These are phyloP conservation scores for Russula abietina DNA, from an alignment of 768 basidiomycete species.

Conservation along the genomic window DNA sequence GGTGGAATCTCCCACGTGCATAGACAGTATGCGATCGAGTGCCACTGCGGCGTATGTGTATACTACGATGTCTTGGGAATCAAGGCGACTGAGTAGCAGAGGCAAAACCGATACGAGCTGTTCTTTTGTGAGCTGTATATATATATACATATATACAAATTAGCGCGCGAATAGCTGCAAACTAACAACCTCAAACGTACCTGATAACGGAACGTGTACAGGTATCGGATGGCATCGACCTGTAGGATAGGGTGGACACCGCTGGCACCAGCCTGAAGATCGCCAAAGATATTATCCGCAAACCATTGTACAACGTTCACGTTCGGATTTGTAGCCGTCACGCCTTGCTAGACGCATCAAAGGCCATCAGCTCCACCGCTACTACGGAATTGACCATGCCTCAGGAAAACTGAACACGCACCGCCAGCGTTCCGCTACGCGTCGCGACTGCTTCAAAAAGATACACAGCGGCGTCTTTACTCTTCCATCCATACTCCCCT, in stretches of 20 bases:
- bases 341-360: slow-evolving; percentile 59
- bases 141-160: not conserved
- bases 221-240: slow-evolving; percentile 92
- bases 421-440: slow-evolving; percentile 79
- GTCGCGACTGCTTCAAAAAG: slow-evolving; percentile 91
- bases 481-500: slow-evolving; percentile 66
- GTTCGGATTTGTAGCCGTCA: slow-evolving; percentile 86
- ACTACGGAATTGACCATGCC: not conserved
- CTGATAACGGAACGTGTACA: slow-evolving; percentile 95
- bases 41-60: slow-evolving; percentile 97
- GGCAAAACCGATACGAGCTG: slow-evolving; percentile 91
- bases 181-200: slow-evolving; percentile 35
- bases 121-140: slow-evolving; percentile 85
- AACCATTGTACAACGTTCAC: slow-evolving; percentile 96
- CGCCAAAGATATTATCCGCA: slow-evolving; percentile 82
- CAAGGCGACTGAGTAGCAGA: slow-evolving; percentile 73
- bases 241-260: slow-evolving; percentile 84
- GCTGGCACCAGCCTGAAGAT: slow-evolving; percentile 65
- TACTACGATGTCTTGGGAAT: slow-evolving; percentile 81
- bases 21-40: slow-evolving; percentile 92
- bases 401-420: slow-evolving; percentile 31
- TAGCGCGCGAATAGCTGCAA: not conserved
- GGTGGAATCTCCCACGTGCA: slow-evolving; percentile 60
- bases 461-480: slow-evolving; percentile 91
- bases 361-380: not conserved